A percentile compares a stretch with the other conserved stretches of the same genome.
Evolutionary conservation across 495 filamentous ascomycete species (phyloP).

Genomic region (Neurospora sp.): DNA sequence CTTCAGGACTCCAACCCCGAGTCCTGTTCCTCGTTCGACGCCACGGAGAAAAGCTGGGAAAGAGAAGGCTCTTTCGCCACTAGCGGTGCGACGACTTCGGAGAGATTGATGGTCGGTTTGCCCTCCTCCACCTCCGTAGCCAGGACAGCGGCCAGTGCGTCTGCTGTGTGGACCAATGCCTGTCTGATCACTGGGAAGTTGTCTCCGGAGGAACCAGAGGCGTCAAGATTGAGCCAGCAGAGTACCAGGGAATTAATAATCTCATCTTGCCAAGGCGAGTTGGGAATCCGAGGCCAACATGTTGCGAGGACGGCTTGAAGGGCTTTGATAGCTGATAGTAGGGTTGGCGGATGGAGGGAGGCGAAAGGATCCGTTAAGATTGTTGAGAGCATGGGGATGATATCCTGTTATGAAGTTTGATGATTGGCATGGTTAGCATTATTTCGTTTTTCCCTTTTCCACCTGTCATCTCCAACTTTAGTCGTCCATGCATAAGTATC

Average conservation of each 20-base stretch:
- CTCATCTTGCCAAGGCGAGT: constrained; percentile 51
- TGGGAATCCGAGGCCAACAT: constrained; percentile 62
- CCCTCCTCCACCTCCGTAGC: constrained; percentile 8
- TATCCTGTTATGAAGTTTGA: constrained; percentile 31
- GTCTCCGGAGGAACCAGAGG: constrained; percentile 26
- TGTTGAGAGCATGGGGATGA: constrained; percentile 56
- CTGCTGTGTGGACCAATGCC: constrained; percentile 33
- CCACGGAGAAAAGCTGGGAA: constrained; percentile 23
- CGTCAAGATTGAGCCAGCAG: constrained; percentile 55
- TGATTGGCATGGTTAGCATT: not conserved
- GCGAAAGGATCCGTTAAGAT: constrained; percentile 65
- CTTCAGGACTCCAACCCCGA: not conserved
- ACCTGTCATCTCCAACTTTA: too few species aligned
- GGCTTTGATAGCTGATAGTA: constrained; percentile 42
- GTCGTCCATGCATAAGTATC: not conserved
- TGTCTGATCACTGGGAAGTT: constrained; percentile 26
- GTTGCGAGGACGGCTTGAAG: constrained; percentile 51
- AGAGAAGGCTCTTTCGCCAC: constrained; percentile 34
- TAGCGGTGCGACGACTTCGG: constrained; percentile 23
- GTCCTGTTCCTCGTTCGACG: not conserved
- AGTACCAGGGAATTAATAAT: constrained; percentile 52
- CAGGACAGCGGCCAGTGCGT: constrained; percentile 21
- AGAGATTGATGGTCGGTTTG: constrained; percentile 11
- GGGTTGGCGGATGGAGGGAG: constrained; percentile 41
- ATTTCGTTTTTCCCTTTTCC: not conserved